A percentile compares a stretch with the other conserved stretches of the same genome.
phyloP scores from a whole-genome alignment of 2,329 filamentous ascomycete species.

The Diaporthe sp. region DNA sequence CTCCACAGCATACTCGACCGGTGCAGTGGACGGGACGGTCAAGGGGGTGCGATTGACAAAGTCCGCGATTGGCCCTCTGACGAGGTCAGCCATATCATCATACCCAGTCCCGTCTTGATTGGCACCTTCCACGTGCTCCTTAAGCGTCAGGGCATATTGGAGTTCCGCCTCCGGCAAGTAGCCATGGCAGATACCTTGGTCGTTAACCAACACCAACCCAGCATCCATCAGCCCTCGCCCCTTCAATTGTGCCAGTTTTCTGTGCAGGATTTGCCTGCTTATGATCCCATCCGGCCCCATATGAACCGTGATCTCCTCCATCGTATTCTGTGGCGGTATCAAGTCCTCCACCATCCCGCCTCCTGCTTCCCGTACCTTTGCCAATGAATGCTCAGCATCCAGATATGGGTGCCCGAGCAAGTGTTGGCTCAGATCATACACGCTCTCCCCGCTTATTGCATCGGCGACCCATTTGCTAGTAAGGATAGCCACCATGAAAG shows the following conservation, averaged over 20 bases:
- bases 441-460: constrained; percentile 64
- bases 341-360: constrained; percentile 58
- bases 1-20: constrained; percentile 71
- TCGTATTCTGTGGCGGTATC: constrained; percentile 66
- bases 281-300: constrained; percentile 61
- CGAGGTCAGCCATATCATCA: constrained; percentile 49
- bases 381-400: constrained; percentile 64
- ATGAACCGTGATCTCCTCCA: constrained; percentile 68
- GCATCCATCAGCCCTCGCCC: constrained; percentile 68
- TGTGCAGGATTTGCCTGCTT: constrained; percentile 54
- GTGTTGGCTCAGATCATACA: constrained; percentile 73
- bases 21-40: constrained; percentile 63
- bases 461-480: constrained; percentile 73
- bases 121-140: background rate
- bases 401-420: constrained; percentile 72
- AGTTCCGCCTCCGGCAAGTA: constrained; percentile 69
- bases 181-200: constrained; percentile 62
- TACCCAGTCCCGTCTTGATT: constrained; percentile 45
- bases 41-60: constrained; percentile 70
- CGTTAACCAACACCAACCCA: constrained; percentile 68
- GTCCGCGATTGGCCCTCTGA: constrained; percentile 53
- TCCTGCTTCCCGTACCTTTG: constrained; percentile 46
- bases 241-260: constrained; percentile 63
- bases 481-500: constrained; percentile 72
- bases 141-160: constrained; percentile 60